Base-by-base conservation (phyloP, 805 yeast genomes). In the Yarrowia bubula region DNA sequence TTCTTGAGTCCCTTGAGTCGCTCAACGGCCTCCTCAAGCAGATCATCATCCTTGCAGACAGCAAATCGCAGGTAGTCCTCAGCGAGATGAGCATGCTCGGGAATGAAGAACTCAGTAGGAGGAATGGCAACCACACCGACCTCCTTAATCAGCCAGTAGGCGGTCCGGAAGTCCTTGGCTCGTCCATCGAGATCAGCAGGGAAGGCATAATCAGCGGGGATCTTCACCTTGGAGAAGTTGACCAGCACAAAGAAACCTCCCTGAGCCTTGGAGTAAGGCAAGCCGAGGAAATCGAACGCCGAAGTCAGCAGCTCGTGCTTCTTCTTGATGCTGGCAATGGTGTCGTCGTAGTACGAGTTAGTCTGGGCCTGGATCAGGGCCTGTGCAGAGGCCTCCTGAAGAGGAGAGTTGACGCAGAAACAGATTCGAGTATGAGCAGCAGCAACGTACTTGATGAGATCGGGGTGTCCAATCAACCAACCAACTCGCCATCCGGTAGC, bases 401-500 rank as follows among this genome's bases (percentile, higher is more conserved):
- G 79, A 10, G 98, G 98, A 15, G 96, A 86, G 50, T 97, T 97
- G 0, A 92, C 84, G 9, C 93, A 81, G 76, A 95, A 95, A 73
- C 97, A 91, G 71, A 95, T 93, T 76, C 99, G 84, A 1, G 97
- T 91, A 76, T 95, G 97, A 0, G 98, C 98, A 31, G 89, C 83
- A 7, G 91, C 82, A 5, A 87, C 96, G 73, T 89, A 90, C 69
- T 88, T 86, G 71, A 95, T 80, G 69, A 92, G 79, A 35, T 88
- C 89, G n/a, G 89, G 81, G 64, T 89, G 87, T 7, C 97, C 98
- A 68, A 92, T 86, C 42, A 93, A 82, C 96, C 96, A 95, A 64
- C 99, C 99, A 63, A 95, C 84, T 80, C 99, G 87, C 98, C 98
- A 95, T 64, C 99, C 99, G 11, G 99, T 95, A 48, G 97, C 97